Percentiles rank a stretch among this genome's conserved stretches.
Conservation (phyloP, 345 rosid genomes). For the Camelina sativa region DNA sequence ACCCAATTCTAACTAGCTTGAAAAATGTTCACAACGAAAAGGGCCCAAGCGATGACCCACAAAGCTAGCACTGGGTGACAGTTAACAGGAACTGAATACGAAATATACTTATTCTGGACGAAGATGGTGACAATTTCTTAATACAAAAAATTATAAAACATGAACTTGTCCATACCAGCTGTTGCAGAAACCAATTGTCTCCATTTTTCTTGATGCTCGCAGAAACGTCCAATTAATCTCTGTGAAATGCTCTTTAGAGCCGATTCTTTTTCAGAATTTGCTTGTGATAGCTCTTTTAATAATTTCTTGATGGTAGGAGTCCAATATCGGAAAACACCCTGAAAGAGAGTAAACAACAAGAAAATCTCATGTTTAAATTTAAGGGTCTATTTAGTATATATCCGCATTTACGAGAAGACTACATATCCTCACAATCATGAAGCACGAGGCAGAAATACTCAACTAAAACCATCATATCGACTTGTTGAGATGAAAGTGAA, state of each 20-base stretch:
- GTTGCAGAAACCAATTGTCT: slow-evolving; percentile 71
- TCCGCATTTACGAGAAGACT: slow-evolving; percentile 20
- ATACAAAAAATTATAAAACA: slow-evolving; percentile 12
- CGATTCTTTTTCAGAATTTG: slow-evolving; percentile 81
- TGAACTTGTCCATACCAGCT: slow-evolving; percentile 60
- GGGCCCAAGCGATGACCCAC: slow-evolving; percentile 7
- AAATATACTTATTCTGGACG: slow-evolving; percentile 7
- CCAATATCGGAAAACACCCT: slow-evolving; percentile 96
- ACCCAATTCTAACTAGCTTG: slow-evolving; percentile 20
- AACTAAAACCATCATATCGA: slow-evolving; percentile 11
- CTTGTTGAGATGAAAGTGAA: slow-evolving; percentile 16
- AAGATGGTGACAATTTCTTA: slow-evolving; percentile 12
- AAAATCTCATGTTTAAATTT: slow-evolving; percentile 7
- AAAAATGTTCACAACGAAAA: slow-evolving; percentile 11
- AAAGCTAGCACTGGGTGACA: slow-evolving; percentile 22
- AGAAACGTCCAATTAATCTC: slow-evolving; percentile 72
- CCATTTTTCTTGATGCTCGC: slow-evolving; percentile 83
- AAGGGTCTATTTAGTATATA: slow-evolving; percentile 11
- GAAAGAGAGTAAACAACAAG: slow-evolving; percentile 37
- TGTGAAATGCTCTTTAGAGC: slow-evolving; percentile 79
- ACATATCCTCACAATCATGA: slow-evolving; percentile 2
- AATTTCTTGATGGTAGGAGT: slow-evolving; percentile 76
- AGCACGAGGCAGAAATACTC: slow-evolving; percentile 8
- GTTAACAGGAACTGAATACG: slow-evolving; percentile 2
- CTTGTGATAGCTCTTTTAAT: slow-evolving; percentile 70